Evolutionary conservation across 116 monocot species (phyloP).

Genomic region (Phalaenopsis hybrid): DNA sequence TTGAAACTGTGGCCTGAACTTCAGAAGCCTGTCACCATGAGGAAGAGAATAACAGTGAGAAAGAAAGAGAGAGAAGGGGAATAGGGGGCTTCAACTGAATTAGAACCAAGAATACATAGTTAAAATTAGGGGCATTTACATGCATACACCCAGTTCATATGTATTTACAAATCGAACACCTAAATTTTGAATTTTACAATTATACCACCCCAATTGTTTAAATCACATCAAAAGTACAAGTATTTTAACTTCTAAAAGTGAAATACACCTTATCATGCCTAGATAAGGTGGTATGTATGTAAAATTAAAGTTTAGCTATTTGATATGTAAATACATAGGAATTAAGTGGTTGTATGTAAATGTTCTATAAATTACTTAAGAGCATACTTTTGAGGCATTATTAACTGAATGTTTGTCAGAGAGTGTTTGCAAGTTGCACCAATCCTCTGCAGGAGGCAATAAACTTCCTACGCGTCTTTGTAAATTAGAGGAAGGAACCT

Average conservation of each 20-base stretch:
- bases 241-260: too few species aligned
- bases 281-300: too few species aligned
- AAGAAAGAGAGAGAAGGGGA: neutral
- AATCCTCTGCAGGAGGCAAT: constrained; percentile 19
- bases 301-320: too few species aligned
- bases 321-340: too few species aligned
- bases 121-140: neutral
- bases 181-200: too few species aligned
- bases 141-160: too few species aligned
- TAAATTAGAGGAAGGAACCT: constrained; percentile 16
- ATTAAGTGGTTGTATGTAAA: too few species aligned
- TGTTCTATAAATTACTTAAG: neutral
- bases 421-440: neutral
- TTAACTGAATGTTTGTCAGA: constrained; percentile 9
- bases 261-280: too few species aligned
- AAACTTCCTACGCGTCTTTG: constrained; percentile 19
- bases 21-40: constrained; percentile 18
- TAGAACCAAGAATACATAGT: neutral
- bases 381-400: constrained; percentile 17
- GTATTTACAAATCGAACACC: too few species aligned
- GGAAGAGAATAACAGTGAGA: neutral
- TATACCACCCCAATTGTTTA: too few species aligned
- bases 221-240: too few species aligned
- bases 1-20: constrained; percentile 30
- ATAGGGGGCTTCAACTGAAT: neutral